Percentiles rank a stretch among this genome's conserved stretches.
These are phyloP conservation scores for Cryptococcus maquisensis DNA, from an alignment of 1,284 basidiomycete genomes.

Conservation along the genomic window DNA sequence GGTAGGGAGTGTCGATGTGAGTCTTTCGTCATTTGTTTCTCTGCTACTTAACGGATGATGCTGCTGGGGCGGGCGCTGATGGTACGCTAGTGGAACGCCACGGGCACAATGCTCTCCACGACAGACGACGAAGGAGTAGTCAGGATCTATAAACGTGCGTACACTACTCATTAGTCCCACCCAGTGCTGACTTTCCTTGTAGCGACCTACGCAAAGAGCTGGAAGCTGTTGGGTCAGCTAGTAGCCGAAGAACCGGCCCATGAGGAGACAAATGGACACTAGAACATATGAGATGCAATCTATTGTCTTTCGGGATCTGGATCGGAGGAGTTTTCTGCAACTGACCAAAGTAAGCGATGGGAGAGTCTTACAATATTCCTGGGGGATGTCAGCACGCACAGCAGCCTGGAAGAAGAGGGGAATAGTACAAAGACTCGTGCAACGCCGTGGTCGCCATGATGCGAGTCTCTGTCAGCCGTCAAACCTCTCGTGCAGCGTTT, in stretches of 20 bases:
- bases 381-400: no score
- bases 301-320: no score
- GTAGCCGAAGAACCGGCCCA: conserved; percentile 45
- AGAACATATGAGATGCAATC: no score
- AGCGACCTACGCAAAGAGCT: conserved; percentile 48
- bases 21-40: conserved; percentile 21
- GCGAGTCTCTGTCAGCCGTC: no score
- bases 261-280: conserved; percentile 26
- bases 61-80: not conserved
- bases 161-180: not conserved
- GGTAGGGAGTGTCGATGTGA: conserved; percentile 84
- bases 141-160: conserved; percentile 72
- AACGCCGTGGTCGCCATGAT: no score
- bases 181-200: not conserved
- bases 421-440: no score
- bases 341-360: no score
- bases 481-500: no score
- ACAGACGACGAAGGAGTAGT: conserved; percentile 85
- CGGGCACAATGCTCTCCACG: conserved; percentile 79
- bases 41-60: not conserved
- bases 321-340: no score
- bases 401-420: no score
- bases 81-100: conserved; percentile 43
- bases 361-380: no score
- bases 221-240: conserved; percentile 48